A percentile compares a stretch with the other conserved stretches of the same genome.
Conservation (phyloP, 371 early-diverging fungal genomes). For the Mortierella sp. region DNA sequence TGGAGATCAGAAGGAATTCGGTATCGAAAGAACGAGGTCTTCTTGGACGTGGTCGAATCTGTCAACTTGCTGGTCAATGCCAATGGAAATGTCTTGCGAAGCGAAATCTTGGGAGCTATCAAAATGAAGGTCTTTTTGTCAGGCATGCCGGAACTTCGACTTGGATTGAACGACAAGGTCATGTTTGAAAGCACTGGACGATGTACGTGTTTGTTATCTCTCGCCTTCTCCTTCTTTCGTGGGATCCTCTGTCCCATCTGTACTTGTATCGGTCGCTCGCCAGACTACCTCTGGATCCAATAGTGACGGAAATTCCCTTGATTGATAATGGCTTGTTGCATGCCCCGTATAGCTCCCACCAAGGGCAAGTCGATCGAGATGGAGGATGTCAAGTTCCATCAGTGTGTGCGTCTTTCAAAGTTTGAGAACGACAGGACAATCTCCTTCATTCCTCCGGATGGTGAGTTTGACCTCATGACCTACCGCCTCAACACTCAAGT, state of each 20-base stretch:
- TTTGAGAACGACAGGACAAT: slow-evolving; percentile 98
- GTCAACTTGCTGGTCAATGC: slow-evolving; percentile 96
- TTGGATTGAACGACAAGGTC: slow-evolving; percentile 98
- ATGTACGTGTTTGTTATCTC: slow-evolving; percentile 60
- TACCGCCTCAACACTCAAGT: slow-evolving; percentile 96
- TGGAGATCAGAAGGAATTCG: slow-evolving; percentile 98
- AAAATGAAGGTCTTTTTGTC: slow-evolving; percentile 97
- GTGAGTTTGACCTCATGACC: slow-evolving; percentile 99
- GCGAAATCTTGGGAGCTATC: slow-evolving; percentile 95
- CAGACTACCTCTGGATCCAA: too few relatives aligned
- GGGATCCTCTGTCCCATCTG: too few relatives aligned
- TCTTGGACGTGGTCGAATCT: slow-evolving; percentile 97
- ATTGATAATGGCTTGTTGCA: slow-evolving; percentile 1
- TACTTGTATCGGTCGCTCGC: too few relatives aligned
- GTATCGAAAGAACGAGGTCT: slow-evolving; percentile 98
- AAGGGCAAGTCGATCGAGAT: slow-evolving; percentile 97
- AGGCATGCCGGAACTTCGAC: slow-evolving; percentile 98
- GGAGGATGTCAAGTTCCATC: slow-evolving; percentile 99
- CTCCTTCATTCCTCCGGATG: slow-evolving; percentile 98
- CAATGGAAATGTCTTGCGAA: slow-evolving; percentile 94
- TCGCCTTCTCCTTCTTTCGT: too few relatives aligned
- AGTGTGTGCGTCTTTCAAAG: slow-evolving; percentile 95
- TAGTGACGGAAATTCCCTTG: too few relatives aligned
- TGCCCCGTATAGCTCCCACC: slow-evolving; percentile 57
- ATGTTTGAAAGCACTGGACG: slow-evolving; percentile 97